These are phyloP conservation scores for Hanseniaspora mollemarum DNA, from an alignment of 805 yeast species.

Conservation along the genomic window DNA sequence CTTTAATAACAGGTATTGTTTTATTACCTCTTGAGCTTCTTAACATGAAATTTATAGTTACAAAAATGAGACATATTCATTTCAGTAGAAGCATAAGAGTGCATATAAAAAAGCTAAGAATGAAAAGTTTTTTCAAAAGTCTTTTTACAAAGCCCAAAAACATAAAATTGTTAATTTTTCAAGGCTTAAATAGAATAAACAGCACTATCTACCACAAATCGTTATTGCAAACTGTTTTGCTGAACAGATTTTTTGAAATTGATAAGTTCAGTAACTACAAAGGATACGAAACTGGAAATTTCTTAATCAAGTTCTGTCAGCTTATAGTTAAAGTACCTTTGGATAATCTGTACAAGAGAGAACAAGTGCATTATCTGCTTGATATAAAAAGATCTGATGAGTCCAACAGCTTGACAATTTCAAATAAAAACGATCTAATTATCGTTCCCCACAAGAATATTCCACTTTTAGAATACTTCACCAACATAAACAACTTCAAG, in stretches of 20 bases:
- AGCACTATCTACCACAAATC: constrained; percentile 46
- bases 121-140: constrained; percentile 28
- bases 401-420: constrained; percentile 34
- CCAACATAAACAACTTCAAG: constrained; percentile 22
- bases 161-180: constrained; percentile 49
- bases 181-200: constrained; percentile 51
- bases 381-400: constrained; percentile 20
- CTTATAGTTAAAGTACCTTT: constrained; percentile 70
- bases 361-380: constrained; percentile 60
- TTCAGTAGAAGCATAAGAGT: constrained; percentile 59
- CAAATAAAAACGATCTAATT: constrained; percentile 38
- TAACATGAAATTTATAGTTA: constrained; percentile 62
- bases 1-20: constrained; percentile 57
- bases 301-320: constrained; percentile 54
- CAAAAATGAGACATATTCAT: constrained; percentile 26
- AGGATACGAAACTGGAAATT: constrained; percentile 45
- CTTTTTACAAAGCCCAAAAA: constrained; percentile 37
- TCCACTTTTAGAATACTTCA: constrained; percentile 39
- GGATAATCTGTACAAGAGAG: constrained; percentile 74
- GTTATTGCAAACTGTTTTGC: constrained; percentile 54
- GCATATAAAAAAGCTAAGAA: constrained; percentile 40
- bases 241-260: constrained; percentile 44
- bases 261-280: constrained; percentile 56
- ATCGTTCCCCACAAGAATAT: constrained; percentile 11
- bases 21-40: constrained; percentile 75